phyloP scores from a whole-genome alignment of 176 grass and related monocot species.

The Carex pumila region DNA sequence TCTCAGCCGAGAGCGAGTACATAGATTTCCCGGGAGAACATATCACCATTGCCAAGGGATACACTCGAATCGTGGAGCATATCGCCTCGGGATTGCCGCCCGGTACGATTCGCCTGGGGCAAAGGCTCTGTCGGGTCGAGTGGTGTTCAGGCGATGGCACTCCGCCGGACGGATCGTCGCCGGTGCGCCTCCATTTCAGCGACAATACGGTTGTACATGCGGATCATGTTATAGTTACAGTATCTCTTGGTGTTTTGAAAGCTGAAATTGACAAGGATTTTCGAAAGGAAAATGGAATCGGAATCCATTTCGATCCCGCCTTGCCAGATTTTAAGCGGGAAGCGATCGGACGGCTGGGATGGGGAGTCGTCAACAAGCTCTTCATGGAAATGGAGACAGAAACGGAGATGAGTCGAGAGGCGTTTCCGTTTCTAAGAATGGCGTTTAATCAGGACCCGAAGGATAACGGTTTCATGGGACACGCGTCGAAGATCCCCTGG shows the following conservation, averaged over 20 bases:
- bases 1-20: conserved; percentile 81
- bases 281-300: conserved; percentile 13
- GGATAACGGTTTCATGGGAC: conserved; percentile 25
- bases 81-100: conserved; percentile 41
- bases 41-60: conserved; percentile 65
- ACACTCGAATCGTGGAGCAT: conserved; percentile 52
- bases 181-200: conserved; percentile 52
- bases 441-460: conserved; percentile 42
- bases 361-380: conserved; percentile 70
- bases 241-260: conserved; percentile 80
- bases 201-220: conserved; percentile 18
- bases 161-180: background rate
- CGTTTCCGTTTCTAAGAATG: background rate
- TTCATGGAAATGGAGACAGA: conserved; percentile 55
- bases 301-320: conserved; percentile 56
- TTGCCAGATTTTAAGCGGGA: conserved; percentile 64
- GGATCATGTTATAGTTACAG: conserved; percentile 76
- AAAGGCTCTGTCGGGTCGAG: conserved; percentile 40
- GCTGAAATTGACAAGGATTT: conserved; percentile 34
- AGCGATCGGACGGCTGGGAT: conserved; percentile 59
- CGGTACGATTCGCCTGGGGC: conserved; percentile 38
- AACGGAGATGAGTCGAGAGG: background rate
- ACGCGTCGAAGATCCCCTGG: conserved; percentile 44
- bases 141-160: conserved; percentile 26
- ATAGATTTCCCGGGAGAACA: conserved; percentile 76